Evolutionary conservation across 176 grass and related monocot genomes (phyloP).

Genomic region (Carex myosuroides): DNA sequence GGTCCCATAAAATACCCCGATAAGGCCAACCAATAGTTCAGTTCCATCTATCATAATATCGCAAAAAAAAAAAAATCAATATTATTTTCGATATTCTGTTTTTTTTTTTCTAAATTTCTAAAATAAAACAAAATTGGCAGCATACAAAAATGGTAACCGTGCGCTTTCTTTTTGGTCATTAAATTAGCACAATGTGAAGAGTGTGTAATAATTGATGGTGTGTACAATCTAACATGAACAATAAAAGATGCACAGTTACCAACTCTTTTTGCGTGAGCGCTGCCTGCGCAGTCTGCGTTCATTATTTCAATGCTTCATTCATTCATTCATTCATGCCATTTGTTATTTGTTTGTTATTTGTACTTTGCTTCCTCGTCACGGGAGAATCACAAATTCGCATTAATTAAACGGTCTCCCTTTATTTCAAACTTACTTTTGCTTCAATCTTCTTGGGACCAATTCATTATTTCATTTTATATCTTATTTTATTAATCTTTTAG

Average conservation of each 20-base stretch:
- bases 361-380: neutral
- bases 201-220: neutral
- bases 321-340: neutral
- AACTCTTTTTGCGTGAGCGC: conserved; percentile 9
- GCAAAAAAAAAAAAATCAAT: no score
- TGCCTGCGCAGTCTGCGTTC: no score
- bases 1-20: no score
- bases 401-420: neutral
- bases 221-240: neutral
- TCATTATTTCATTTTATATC: no score
- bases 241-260: neutral
- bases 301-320: no score
- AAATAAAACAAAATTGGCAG: no score
- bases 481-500: neutral
- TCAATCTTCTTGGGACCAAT: neutral
- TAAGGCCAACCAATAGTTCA: no score
- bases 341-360: neutral
- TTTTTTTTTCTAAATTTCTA: no score
- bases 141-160: neutral
- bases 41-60: no score
- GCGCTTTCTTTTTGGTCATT: neutral
- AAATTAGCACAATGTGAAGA: neutral
- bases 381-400: neutral
- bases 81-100: no score
- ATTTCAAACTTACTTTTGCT: neutral